Evolutionary conservation across 2,329 filamentous ascomycete species (phyloP).

Genomic region (Raffaelea ambrosiae): DNA sequence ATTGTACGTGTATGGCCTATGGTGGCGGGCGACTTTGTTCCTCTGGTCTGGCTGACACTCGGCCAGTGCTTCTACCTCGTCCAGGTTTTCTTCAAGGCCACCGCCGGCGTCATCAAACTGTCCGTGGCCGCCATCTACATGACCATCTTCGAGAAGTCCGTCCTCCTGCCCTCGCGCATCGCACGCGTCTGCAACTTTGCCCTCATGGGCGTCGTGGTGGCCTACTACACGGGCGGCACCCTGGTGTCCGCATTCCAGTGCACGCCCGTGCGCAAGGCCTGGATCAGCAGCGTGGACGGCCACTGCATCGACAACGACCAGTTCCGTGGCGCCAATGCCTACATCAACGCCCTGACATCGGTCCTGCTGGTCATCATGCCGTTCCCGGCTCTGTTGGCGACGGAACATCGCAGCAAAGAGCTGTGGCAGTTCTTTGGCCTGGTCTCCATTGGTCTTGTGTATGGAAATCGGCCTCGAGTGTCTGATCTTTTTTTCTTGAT

Average conservation of each 20-base stretch:
- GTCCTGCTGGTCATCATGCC: not conserved
- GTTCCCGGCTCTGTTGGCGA: not conserved
- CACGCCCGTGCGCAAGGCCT: not conserved
- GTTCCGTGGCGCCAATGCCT: conserved; percentile 1
- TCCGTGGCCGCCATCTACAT: conserved; percentile 2
- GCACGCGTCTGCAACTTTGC: not conserved
- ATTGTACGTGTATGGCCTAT: not conserved
- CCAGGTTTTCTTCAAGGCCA: conserved; percentile 4
- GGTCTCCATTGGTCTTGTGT: not conserved
- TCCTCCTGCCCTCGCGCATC: not conserved
- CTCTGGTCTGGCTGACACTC: not conserved
- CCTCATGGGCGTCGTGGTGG: not conserved
- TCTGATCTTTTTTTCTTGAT: not conserved
- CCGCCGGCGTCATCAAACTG: conserved; percentile 1
- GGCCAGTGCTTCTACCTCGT: not conserved
- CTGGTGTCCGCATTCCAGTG: conserved; percentile 1
- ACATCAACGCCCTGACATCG: conserved; percentile 3
- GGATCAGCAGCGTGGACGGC: not conserved
- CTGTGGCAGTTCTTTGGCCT: conserved; percentile 1
- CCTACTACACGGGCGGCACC: conserved; percentile 1
- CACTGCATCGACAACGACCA: conserved; percentile 3
- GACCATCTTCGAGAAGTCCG: conserved; percentile 1
- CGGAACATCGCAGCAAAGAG: conserved; percentile 2
- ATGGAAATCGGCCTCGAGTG: too few relatives aligned
- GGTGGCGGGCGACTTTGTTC: not conserved